Base-by-base conservation (phyloP, 2,329 filamentous ascomycete species). In the Leptographium wingfieldii region DNA sequence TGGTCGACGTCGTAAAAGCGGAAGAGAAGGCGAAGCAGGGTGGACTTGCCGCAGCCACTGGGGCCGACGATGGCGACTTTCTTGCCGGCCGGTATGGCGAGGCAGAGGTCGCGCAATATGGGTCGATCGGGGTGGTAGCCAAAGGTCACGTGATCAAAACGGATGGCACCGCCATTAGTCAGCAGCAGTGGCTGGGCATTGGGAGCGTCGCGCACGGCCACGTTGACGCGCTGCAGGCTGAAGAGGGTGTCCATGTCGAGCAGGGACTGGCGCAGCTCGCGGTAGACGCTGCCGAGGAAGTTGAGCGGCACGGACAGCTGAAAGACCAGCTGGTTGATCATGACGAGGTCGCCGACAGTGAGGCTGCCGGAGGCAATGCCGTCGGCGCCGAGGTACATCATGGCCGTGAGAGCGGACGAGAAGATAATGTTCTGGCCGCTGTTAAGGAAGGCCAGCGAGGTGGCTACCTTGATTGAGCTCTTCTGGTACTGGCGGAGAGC, bases 191-290 rank as follows among this genome's bases (percentile, higher is more conserved):
- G 79, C 68, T 86, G 84, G 0, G 92, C 90, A 67, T 88, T 77
- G 1, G 86, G 81, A 59, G 82, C 79, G 67, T 99, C 92, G 67
- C 83, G 85, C 69, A 99, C 88, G 46, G 82, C 84, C 14, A 96
- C 86, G 66, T 97, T 95, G 69, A 97, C 92, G 71, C 95, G 97
- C 73, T 99, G 94, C 38, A 99, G 79, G 71, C 90, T 96, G 78
- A 99, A 99, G 6, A 99, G 80, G 0, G 94, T 97, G 74, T 97
- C 94, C 94, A 99, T 99, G 71, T 99, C 95, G 40, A 99, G 79
- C 53, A 99, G 79, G 27, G 90, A 96, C 74, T 99, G 94, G 60
- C 94, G 83, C 59, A 99, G 80, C 74, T 99, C 94, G 66, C 94
- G 87, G 71, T 99, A 99, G 14, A 99, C 92, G 16, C 91, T 95